Conservation (phyloP, 2,329 filamentous ascomycete genomes). For the Trichoderma simmonsii region DNA sequence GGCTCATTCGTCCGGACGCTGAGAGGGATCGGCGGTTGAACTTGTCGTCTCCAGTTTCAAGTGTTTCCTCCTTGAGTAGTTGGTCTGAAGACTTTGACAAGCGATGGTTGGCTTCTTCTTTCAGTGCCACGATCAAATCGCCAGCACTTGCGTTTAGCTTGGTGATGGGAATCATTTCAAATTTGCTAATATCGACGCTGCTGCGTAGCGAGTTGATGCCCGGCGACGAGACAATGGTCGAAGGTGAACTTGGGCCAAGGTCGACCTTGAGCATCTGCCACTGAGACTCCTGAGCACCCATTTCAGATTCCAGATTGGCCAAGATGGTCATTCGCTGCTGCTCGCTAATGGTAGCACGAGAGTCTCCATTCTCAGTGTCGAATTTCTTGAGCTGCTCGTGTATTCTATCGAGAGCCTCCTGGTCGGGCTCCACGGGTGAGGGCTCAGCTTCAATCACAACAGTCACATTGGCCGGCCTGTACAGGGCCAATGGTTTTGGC, state of each 20-base stretch:
- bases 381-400: slow-evolving; percentile 51
- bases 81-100: background rate
- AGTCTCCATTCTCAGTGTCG: slow-evolving; percentile 39
- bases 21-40: slow-evolving; percentile 4
- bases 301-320: slow-evolving; percentile 59
- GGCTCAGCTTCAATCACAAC: slow-evolving; percentile 47
- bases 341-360: slow-evolving; percentile 34
- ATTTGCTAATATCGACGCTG: slow-evolving; percentile 11
- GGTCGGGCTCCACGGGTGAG: slow-evolving; percentile 52
- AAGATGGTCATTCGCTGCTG: slow-evolving; percentile 48
- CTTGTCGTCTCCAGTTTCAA: background rate
- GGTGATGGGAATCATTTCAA: slow-evolving; percentile 1
- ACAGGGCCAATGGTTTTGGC: slow-evolving; percentile 54
- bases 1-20: slow-evolving; percentile 32
- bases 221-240: slow-evolving; percentile 39
- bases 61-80: background rate
- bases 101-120: background rate
- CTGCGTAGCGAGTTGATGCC: slow-evolving; percentile 25
- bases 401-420: slow-evolving; percentile 47
- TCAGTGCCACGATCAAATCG: background rate
- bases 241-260: slow-evolving; percentile 50
- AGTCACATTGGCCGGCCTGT: slow-evolving; percentile 39
- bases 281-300: slow-evolving; percentile 57
- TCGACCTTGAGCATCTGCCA: slow-evolving; percentile 58
- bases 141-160: background rate